These are phyloP conservation scores for Metschnikowia kofuensis DNA, from an alignment of 805 yeast genomes.

Conservation along the genomic window DNA sequence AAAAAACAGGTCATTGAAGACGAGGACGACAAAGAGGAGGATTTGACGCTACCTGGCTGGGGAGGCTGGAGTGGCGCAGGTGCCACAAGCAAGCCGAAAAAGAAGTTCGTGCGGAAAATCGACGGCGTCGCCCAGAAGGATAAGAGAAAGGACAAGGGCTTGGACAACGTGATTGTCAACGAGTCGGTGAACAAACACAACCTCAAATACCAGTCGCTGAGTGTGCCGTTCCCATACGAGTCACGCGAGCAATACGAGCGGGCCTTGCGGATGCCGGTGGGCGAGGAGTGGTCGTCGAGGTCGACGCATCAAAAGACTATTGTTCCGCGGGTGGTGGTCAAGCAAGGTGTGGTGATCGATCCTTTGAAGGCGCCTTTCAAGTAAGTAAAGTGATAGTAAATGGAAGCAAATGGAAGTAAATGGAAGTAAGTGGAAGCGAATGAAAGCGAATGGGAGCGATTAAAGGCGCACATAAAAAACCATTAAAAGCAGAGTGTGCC, in stretches of 20 bases:
- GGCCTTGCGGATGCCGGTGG: slow-evolving; percentile 91
- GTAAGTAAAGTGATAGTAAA: slow-evolving; percentile 19
- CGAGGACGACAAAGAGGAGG: slow-evolving; percentile 86
- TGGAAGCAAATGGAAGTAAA: background rate
- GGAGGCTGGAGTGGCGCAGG: slow-evolving; percentile 91
- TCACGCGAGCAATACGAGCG: slow-evolving; percentile 93
- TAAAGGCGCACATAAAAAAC: no score
- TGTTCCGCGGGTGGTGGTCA: slow-evolving; percentile 83
- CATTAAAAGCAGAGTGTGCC: no score
- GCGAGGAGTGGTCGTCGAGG: slow-evolving; percentile 93
- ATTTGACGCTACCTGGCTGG: slow-evolving; percentile 93
- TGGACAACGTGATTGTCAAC: slow-evolving; percentile 82
- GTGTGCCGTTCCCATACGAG: slow-evolving; percentile 96
- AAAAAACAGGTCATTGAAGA: slow-evolving; percentile 63
- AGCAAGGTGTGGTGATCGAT: slow-evolving; percentile 86
- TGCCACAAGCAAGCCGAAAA: slow-evolving; percentile 39
- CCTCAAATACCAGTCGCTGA: slow-evolving; percentile 77
- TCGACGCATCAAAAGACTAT: slow-evolving; percentile 83
- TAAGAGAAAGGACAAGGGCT: slow-evolving; percentile 72
- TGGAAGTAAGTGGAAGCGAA: background rate
- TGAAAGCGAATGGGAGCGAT: no score
- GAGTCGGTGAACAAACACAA: slow-evolving; percentile 83
- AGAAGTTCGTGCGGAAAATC: slow-evolving; percentile 64
- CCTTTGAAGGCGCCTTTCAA: slow-evolving; percentile 87
- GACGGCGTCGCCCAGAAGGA: slow-evolving; percentile 73